Conservation (phyloP, 1,139 yeast genomes). For the Geotrichum histeridarum region DNA sequence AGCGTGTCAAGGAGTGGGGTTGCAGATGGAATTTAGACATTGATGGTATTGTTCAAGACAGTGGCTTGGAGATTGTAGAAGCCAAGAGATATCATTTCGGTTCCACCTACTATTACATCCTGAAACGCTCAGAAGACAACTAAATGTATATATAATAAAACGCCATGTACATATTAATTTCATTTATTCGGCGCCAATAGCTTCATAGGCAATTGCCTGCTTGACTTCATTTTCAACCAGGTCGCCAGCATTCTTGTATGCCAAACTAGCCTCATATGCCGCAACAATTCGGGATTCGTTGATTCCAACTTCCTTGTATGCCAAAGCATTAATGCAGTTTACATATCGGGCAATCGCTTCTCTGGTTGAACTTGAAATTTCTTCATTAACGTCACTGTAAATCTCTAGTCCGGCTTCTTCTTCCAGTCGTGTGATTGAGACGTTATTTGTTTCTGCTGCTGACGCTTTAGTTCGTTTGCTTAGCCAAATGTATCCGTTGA, state of each 20-base stretch:
- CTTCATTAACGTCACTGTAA: slow-evolving; percentile 84
- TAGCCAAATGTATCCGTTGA: slow-evolving; percentile 92
- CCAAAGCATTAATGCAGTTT: slow-evolving; percentile 76
- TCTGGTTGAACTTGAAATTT: slow-evolving; percentile 55
- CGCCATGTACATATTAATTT: slow-evolving; percentile 9
- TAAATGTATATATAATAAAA: slow-evolving; percentile 9
- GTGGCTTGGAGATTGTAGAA: slow-evolving; percentile 77
- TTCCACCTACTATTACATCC: slow-evolving; percentile 53
- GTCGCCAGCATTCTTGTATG: slow-evolving; percentile 65
- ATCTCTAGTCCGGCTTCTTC: slow-evolving; percentile 96
- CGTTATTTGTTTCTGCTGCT: slow-evolving; percentile 38
- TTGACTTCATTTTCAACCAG: slow-evolving; percentile 71
- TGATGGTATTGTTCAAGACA: slow-evolving; percentile 73
- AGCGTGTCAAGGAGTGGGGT: slow-evolving; percentile 88
- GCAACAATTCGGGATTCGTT: slow-evolving; percentile 72
- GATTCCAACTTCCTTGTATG: slow-evolving; percentile 77
- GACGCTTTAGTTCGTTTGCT: slow-evolving; percentile 55
- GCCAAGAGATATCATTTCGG: slow-evolving; percentile 84
- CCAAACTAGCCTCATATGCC: slow-evolving; percentile 88
- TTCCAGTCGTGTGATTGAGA: slow-evolving; percentile 78
- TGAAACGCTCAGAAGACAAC: slow-evolving; percentile 22
- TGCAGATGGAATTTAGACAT: slow-evolving; percentile 96
- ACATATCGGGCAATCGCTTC: slow-evolving; percentile 78
- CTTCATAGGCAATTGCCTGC: slow-evolving; percentile 68
- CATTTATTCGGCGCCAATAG: slow-evolving; percentile 51